phyloP scores from a whole-genome alignment of 306 rosid species.

The Adenanthera pavonina region DNA sequence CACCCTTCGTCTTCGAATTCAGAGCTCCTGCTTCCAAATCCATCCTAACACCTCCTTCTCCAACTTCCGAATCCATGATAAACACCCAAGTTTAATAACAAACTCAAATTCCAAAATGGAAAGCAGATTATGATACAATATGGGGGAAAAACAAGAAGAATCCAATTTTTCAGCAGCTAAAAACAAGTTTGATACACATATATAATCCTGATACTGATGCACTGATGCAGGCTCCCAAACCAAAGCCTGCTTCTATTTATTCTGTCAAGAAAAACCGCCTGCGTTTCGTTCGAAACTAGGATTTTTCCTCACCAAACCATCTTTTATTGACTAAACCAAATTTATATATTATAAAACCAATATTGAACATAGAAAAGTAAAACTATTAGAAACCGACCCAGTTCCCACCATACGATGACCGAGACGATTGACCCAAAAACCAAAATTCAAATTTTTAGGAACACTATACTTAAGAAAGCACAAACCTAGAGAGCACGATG shows the following conservation, averaged over 20 bases:
- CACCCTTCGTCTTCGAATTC: constrained; percentile 48
- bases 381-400: constrained; percentile 48
- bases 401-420: constrained; percentile 43
- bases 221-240: not conserved
- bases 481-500: constrained; percentile 31
- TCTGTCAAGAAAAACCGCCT: not conserved
- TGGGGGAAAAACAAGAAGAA: not conserved
- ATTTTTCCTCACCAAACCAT: constrained; percentile 42
- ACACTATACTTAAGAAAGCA: not conserved
- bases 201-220: not conserved
- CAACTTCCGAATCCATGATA: constrained; percentile 51
- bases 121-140: not conserved
- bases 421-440: constrained; percentile 43
- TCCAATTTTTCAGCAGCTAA: constrained; percentile 13
- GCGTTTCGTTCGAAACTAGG: constrained; percentile 29
- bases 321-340: constrained; percentile 14
- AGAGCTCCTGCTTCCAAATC: constrained; percentile 28
- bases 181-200: not conserved
- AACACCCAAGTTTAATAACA: constrained; percentile 38
- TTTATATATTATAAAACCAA: not conserved
- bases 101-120: constrained; percentile 38
- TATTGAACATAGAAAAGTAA: constrained; percentile 26
- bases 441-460: not conserved
- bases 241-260: not conserved
- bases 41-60: constrained; percentile 31